These are phyloP conservation scores for Oldenlandia corymbosa DNA, from an alignment of 257 asterid species.

Conservation along the genomic window DNA sequence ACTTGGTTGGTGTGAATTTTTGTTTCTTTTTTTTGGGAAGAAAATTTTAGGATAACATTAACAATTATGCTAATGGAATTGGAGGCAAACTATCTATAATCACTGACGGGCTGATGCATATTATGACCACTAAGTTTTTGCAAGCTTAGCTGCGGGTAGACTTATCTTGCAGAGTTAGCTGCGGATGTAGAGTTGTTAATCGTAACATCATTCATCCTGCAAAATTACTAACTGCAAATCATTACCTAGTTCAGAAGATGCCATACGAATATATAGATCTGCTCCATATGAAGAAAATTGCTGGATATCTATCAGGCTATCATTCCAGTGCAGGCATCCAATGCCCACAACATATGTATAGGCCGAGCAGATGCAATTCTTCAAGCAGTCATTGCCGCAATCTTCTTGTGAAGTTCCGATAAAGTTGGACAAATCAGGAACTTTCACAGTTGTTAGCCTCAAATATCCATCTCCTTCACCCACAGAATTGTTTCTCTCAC, in stretches of 20 bases:
- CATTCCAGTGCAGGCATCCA: constrained; percentile 30
- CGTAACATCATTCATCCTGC: background rate
- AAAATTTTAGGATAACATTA: too few relatives aligned
- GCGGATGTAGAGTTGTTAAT: too few relatives aligned
- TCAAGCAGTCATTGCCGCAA: constrained; percentile 36
- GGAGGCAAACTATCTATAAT: too few relatives aligned
- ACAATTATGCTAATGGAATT: too few relatives aligned
- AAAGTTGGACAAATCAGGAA: constrained; percentile 36
- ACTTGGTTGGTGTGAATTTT: background rate
- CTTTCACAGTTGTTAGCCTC: constrained; percentile 30
- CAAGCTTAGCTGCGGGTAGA: too few relatives aligned
- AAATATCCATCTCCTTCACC: constrained; percentile 34
- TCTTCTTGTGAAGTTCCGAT: constrained; percentile 17
- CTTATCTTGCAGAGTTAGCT: too few relatives aligned
- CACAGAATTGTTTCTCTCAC: constrained; percentile 17
- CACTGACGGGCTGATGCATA: too few relatives aligned
- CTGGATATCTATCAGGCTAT: constrained; percentile 32
- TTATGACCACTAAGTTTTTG: too few relatives aligned
- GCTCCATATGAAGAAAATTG: constrained; percentile 30
- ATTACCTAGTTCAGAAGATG: constrained; percentile 46
- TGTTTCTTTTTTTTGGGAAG: too few relatives aligned
- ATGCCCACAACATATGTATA: constrained; percentile 19
- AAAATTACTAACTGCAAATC: too few relatives aligned
- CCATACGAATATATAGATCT: constrained; percentile 44
- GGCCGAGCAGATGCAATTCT: constrained; percentile 22